Evolutionary conservation across 2,329 filamentous ascomycete genomes (phyloP).

Genomic region (Furcasterigmium sp.): DNA sequence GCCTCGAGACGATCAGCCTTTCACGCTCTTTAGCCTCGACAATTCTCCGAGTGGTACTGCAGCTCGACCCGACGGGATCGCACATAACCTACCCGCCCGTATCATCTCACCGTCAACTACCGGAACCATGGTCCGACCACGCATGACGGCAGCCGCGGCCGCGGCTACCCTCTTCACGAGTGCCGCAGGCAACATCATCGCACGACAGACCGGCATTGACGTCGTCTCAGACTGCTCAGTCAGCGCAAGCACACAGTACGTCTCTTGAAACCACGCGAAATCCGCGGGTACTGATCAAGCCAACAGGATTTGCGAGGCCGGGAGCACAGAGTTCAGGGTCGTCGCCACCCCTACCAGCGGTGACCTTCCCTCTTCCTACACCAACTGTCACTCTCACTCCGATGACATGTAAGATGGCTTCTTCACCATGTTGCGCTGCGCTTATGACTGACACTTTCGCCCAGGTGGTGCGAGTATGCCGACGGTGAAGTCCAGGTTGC

Average conservation of each 20-base stretch:
- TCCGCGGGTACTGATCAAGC: neutral
- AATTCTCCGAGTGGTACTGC: no score
- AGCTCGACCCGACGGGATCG: no score
- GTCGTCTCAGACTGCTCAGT: constrained; percentile 10
- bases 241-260: constrained; percentile 12
- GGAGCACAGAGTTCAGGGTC: constrained; percentile 10
- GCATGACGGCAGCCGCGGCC: constrained; percentile 4
- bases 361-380: constrained; percentile 25
- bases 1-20: no score
- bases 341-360: constrained; percentile 7
- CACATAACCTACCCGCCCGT: no score
- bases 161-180: constrained; percentile 8
- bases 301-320: constrained; percentile 8
- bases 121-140: constrained; percentile 5
- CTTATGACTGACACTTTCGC: neutral
- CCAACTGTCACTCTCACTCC: constrained; percentile 45
- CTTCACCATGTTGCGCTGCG: no score
- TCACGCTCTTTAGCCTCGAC: no score
- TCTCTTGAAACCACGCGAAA: neutral
- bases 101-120: no score
- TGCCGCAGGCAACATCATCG: constrained; percentile 9
- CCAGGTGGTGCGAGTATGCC: constrained; percentile 36
- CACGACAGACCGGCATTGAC: constrained; percentile 21
- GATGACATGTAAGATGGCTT: constrained; percentile 35
- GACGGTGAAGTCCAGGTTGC: constrained; percentile 36